Evolutionary conservation across 1,284 basidiomycete species (phyloP), one percentile per base, ranked within the genome.

Genomic region (Cutaneotrichosporon sp.): DNA sequence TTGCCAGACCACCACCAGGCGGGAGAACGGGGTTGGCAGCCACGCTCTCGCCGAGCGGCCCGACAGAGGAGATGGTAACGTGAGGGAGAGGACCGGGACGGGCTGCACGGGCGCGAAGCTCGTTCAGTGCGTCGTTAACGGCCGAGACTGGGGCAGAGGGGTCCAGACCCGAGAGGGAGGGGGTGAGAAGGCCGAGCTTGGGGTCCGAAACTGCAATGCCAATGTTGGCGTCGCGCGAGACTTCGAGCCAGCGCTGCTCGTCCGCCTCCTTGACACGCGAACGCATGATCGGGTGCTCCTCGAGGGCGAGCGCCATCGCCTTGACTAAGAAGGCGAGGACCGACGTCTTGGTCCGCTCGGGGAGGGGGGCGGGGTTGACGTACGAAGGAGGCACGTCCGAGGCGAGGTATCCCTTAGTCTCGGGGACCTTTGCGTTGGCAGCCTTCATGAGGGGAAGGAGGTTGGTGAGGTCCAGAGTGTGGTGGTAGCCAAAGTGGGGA

Each of bases 321-420:
- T 97, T 97, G 72, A 97, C 83, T 11, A 97, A 85, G 72, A 96
- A 83, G 4, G 91, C 91, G 30, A 97, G 87, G 76, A 92, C 88
- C 0, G 92, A 95, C 40, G 96, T 72, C 67, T 76, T 75, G 38
- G 61, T 47, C n/a, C 62, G 60, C 53, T 38, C 56, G 7, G 21
- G 63, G 16, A 34, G 65, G 16, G 82, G 78, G 62, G 86, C 81
- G 1, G 63, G 56, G 30, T 68, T 65, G 18, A 69, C 66, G 2
- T 86, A 76, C 6, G 83, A 78, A 2, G 84, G 81, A n/a, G 85
- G 85, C 52, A 88, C 82, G 62, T 82, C 76, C 6, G 83, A 73
- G 77, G 78, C 66, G 73, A 80, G 46, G 76, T 83, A 65, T 75
- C 8, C 78, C 67, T 5, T 74, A 69, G 59, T 56, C 40, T 61